A percentile compares a stretch with the other conserved stretches of the same genome.
Conservation (phyloP, 108 stramenopile genomes). For the Pseudonitzschia pungens region DNA sequence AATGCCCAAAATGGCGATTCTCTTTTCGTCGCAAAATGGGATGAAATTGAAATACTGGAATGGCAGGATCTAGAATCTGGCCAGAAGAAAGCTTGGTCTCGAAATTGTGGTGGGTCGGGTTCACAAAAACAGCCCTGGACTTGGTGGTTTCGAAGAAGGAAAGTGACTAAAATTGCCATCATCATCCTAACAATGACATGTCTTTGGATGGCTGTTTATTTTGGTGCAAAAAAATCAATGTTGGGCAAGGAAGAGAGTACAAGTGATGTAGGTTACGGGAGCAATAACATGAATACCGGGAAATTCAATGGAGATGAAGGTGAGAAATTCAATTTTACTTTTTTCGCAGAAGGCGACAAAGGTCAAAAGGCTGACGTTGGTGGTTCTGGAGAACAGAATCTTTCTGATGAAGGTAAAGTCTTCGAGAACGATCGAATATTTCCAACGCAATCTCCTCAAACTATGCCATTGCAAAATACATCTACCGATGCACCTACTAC, state of each 20-base stretch:
- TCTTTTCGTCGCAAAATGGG: neutral
- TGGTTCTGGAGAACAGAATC: too few species aligned
- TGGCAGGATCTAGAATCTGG: neutral
- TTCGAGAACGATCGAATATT: neutral
- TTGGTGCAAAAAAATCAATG: neutral
- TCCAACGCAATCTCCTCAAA: neutral
- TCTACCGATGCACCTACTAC: neutral
- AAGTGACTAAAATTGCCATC: neutral
- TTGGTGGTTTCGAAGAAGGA: neutral
- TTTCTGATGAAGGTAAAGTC: neutral
- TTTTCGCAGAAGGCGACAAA: neutral
- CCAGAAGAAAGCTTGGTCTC: neutral
- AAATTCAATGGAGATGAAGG: neutral
- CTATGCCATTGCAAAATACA: neutral
- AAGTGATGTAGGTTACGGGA: neutral
- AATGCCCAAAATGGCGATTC: neutral
- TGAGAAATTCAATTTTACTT: neutral
- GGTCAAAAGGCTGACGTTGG: neutral
- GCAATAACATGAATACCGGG: neutral
- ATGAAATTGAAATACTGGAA: neutral
- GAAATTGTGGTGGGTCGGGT: neutral
- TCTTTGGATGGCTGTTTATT: neutral
- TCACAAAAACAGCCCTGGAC: neutral
- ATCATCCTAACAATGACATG: neutral
- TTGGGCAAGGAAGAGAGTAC: neutral